Evolutionary conservation across 768 basidiomycete species (phyloP).

Genomic region (Dictyophora rubrovolvata): DNA sequence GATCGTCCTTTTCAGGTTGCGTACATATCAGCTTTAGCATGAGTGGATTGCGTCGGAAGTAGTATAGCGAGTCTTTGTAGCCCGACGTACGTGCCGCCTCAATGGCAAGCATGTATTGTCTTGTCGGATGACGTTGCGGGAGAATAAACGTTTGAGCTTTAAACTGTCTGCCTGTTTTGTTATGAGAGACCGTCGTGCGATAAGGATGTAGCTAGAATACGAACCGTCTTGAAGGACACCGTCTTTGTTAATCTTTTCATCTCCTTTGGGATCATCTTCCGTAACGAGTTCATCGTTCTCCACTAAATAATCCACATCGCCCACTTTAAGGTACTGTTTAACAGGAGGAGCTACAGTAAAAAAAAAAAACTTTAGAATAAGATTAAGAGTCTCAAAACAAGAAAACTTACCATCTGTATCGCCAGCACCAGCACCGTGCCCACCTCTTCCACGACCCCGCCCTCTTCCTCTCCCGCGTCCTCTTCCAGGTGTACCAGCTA

Average conservation of each 20-base stretch:
- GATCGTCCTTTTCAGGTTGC: conserved; percentile 83
- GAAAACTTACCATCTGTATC: conserved; percentile 9
- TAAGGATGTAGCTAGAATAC: conserved; percentile 17
- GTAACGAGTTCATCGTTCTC: conserved; percentile 87
- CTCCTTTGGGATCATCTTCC: conserved; percentile 74
- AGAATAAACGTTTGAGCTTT: conserved; percentile 85
- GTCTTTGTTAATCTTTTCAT: conserved; percentile 80
- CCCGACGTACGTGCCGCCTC: conserved; percentile 95
- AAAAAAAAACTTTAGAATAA: not conserved
- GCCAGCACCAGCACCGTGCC: conserved; percentile 22
- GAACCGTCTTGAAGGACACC: conserved; percentile 80
- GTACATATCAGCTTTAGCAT: conserved; percentile 87
- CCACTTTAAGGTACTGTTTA: conserved; percentile 60
- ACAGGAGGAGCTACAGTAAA: not conserved
- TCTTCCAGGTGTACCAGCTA: conserved; percentile 20
- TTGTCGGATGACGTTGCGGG: conserved; percentile 72
- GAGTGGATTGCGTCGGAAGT: conserved; percentile 85
- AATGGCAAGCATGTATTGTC: conserved; percentile 91
- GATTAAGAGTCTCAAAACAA: not conserved
- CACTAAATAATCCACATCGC: conserved; percentile 64
- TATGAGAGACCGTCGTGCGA: not conserved
- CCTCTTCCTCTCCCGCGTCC: conserved; percentile 32
- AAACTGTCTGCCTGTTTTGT: conserved; percentile 62
- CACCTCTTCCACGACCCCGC: conserved; percentile 21
- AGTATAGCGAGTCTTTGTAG: conserved; percentile 95